Evolutionary conservation across 257 asterid genomes (phyloP), one percentile per base, ranked within the genome.

Genomic region (Striga asiatica): DNA sequence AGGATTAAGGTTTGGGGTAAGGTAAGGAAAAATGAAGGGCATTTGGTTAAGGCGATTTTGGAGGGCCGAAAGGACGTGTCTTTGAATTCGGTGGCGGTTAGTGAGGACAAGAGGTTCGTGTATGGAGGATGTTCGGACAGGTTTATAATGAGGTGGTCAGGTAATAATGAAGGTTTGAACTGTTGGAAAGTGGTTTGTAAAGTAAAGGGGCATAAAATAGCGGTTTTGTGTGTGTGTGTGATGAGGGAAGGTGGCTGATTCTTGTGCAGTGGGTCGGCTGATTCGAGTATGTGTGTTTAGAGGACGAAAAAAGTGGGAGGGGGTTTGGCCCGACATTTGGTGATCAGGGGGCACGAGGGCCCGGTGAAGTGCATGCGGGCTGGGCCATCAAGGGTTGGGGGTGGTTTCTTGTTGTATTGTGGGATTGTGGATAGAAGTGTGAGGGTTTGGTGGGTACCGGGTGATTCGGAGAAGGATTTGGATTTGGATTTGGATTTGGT

Each of bases 41-140:
- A 86, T 75, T 68, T 51, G 5, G 62, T 81, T 0, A 81, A 61
- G 70, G 95, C 81, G 13, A 62, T 75, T 8, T 50, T 89, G 65
- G 86, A 78, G 53, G 95, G 96, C 10, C 95, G 78, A 9, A 83
- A 76, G 71, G 98, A 86, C 60, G 72, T 89, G 9, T 83, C 98
- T 0, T 8, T 89, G 24, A 89, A 86, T 39, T 45, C 82, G 1
- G 86, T 83, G 58, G 81, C 75, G 28, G 88, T 86, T 0, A 50
- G 72, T 3, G 83, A 75, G 6, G 88, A 76, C 24, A 81, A 84
- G 52, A 38, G 35, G 1, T 31, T 70, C 0, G 83, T 89, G 16
- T 89, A 80, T 39, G 96, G 91, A 5, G 98, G 89, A 1, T 88
- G 85, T 0, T 89, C 96, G 5, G 92, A 89, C 62, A 96, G 98